These are phyloP conservation scores for Hanseniaspora meyeri DNA, from an alignment of 805 yeast genomes.

Conservation along the genomic window DNA sequence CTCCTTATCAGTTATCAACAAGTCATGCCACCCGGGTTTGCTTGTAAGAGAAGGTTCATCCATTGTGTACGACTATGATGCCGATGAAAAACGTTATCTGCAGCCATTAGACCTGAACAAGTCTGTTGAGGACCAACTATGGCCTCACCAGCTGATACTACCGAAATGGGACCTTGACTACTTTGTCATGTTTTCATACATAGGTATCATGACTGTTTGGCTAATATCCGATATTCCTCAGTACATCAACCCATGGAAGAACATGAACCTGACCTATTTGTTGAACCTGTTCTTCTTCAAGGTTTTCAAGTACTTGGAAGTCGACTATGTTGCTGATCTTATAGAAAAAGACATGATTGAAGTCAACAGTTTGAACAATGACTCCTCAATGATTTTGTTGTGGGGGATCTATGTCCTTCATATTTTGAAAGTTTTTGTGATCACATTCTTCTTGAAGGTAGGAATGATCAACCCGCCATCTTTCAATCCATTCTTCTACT, in stretches of 20 bases:
- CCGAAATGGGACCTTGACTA: slow-evolving; percentile 25
- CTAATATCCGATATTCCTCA: slow-evolving; percentile 90
- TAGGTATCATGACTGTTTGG: slow-evolving; percentile 45
- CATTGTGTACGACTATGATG: slow-evolving; percentile 51
- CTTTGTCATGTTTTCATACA: slow-evolving; percentile 16
- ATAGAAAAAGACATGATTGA: slow-evolving; percentile 41
- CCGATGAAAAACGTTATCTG: slow-evolving; percentile 37
- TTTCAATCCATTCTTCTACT: slow-evolving; percentile 30
- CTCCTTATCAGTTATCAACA: slow-evolving; percentile 50
- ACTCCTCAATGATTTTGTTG: slow-evolving; percentile 49
- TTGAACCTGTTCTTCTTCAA: slow-evolving; percentile 3
- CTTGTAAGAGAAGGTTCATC: slow-evolving; percentile 69
- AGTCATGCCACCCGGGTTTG: slow-evolving; percentile 54
- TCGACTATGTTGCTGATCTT: slow-evolving; percentile 38
- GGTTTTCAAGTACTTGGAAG: not conserved
- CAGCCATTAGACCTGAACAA: slow-evolving; percentile 36
- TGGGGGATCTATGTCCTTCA: slow-evolving; percentile 31
- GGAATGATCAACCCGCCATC: slow-evolving; percentile 73
- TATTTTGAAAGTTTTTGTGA: slow-evolving; percentile 42
- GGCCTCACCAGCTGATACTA: slow-evolving; percentile 80
- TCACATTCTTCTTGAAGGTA: slow-evolving; percentile 46
- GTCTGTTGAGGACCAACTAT: slow-evolving; percentile 44
- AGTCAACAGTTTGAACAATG: slow-evolving; percentile 38
- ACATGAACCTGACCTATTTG: slow-evolving; percentile 50
- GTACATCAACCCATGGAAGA: slow-evolving; percentile 81